Percentiles rank a stretch among this genome's conserved stretches.
Conservation (phyloP, 371 early-diverging fungal genomes). For the Actinomortierella ambigua region DNA sequence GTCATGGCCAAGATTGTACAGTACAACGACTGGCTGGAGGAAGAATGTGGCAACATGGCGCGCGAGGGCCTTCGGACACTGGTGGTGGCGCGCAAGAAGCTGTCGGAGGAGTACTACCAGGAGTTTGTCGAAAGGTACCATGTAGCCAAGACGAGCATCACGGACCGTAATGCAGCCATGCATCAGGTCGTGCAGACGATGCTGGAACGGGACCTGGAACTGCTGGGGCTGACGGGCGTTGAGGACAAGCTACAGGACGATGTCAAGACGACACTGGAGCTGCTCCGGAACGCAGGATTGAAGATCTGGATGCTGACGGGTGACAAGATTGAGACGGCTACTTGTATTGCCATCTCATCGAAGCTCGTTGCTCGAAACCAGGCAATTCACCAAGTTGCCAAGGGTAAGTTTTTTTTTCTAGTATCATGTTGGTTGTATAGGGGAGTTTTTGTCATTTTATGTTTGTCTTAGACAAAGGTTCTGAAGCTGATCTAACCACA, state of each 20-base stretch:
- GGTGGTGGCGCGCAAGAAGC: slow-evolving; percentile 89
- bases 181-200: slow-evolving; percentile 68
- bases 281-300: slow-evolving; percentile 95
- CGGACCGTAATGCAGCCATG: slow-evolving; percentile 75
- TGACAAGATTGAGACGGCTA: slow-evolving; percentile 99
- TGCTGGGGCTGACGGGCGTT: slow-evolving; percentile 98
- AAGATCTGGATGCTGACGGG: slow-evolving; percentile 99
- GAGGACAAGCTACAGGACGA: slow-evolving; percentile 99
- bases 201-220: slow-evolving; percentile 89
- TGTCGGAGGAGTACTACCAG: slow-evolving; percentile 77
- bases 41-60: slow-evolving; percentile 99
- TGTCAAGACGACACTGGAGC: slow-evolving; percentile 92
- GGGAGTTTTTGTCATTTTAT: not conserved
- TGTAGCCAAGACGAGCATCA: slow-evolving; percentile 75
- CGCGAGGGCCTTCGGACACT: slow-evolving; percentile 98
- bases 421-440: not conserved
- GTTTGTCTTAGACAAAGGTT: too few relatives aligned
- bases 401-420: slow-evolving; percentile 51
- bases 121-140: slow-evolving; percentile 73
- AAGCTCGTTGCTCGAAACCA: slow-evolving; percentile 92
- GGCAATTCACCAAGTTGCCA: slow-evolving; percentile 75
- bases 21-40: slow-evolving; percentile 98
- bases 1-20: slow-evolving; percentile 94
- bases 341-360: slow-evolving; percentile 94
- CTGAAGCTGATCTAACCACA: too few relatives aligned